Percentiles rank a stretch among this genome's conserved stretches.
These are phyloP conservation scores for Mycosphaerella sp. DNA, from an alignment of 2,329 filamentous ascomycete species.

Conservation along the genomic window DNA sequence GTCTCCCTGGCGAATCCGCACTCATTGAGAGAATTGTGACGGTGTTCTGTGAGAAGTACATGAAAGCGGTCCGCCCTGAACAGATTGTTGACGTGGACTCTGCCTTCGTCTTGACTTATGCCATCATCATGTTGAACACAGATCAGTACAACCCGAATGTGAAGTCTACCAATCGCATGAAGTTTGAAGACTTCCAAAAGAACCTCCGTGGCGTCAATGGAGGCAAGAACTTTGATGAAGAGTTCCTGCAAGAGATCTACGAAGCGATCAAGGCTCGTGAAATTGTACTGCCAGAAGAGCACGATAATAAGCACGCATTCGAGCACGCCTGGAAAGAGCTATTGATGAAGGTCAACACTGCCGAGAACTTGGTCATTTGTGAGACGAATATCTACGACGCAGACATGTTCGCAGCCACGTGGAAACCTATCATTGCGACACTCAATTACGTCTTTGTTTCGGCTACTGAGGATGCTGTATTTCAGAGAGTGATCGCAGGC, in stretches of 20 bases:
- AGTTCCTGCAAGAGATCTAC: slow-evolving; percentile 81
- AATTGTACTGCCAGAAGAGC: slow-evolving; percentile 94
- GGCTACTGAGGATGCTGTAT: slow-evolving; percentile 92
- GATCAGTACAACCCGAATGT: slow-evolving; percentile 95
- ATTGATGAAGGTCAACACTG: slow-evolving; percentile 71
- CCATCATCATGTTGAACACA: slow-evolving; percentile 95
- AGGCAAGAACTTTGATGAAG: slow-evolving; percentile 72
- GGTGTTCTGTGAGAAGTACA: slow-evolving; percentile 81
- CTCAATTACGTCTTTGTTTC: slow-evolving; percentile 99
- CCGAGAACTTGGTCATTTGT: slow-evolving; percentile 68
- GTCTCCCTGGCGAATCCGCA: slow-evolving; percentile 84
- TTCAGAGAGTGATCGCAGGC: slow-evolving; percentile 83
- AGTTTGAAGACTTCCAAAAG: slow-evolving; percentile 69
- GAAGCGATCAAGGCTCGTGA: slow-evolving; percentile 88
- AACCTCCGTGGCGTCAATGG: slow-evolving; percentile 90
- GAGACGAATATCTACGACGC: slow-evolving; percentile 93
- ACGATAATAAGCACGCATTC: slow-evolving; percentile 93
- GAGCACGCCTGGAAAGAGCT: slow-evolving; percentile 98
- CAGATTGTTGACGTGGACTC: slow-evolving; percentile 80
- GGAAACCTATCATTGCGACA: slow-evolving; percentile 90
- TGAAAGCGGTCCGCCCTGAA: slow-evolving; percentile 60
- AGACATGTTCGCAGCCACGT: slow-evolving; percentile 95
- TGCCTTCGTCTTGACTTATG: slow-evolving; percentile 86
- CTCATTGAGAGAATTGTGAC: slow-evolving; percentile 90
- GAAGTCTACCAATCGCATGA: slow-evolving; percentile 74